Evolutionary conservation across 1,139 yeast species (phyloP).

Genomic region (Nakaseomyces bracarensis): DNA sequence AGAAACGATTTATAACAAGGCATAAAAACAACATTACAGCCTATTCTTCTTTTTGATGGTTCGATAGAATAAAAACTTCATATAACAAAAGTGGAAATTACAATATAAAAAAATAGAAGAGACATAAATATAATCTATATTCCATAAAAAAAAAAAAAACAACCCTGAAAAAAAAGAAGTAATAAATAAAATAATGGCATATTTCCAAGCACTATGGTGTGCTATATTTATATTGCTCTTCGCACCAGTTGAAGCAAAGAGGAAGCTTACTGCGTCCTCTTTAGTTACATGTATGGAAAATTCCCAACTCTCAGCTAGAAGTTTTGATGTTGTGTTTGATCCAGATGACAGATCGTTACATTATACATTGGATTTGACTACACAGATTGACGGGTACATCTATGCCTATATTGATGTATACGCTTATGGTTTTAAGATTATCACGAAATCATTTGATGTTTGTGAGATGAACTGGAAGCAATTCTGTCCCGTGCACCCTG

Average conservation of each 20-base stretch:
- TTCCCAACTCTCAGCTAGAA: conserved; percentile 56
- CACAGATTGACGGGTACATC: conserved; percentile 52
- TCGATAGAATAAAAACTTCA: no score
- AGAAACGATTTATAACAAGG: no score
- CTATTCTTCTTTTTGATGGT: no score
- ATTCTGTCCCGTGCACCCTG: conserved; percentile 72
- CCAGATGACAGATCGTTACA: conserved; percentile 57
- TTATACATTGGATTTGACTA: conserved; percentile 53
- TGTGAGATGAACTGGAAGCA: conserved; percentile 63
- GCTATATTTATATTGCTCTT: conserved; percentile 9
- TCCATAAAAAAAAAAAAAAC: no score
- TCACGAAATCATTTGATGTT: conserved; percentile 44
- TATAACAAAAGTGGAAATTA: no score
- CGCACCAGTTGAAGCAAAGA: conserved; percentile 21
- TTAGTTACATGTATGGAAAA: conserved; percentile 67
- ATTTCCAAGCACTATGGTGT: conserved; percentile 31
- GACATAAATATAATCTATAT: no score
- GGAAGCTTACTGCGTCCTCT: conserved; percentile 52
- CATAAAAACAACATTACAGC: no score
- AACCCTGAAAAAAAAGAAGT: conserved; percentile 45
- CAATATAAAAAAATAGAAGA: no score
- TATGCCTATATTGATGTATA: conserved; percentile 56
- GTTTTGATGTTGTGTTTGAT: conserved; percentile 58
- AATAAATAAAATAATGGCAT: conserved; percentile 28
- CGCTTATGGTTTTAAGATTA: conserved; percentile 68